Percentiles rank a stretch among this genome's conserved stretches.
phyloP scores from a whole-genome alignment of 495 filamentous ascomycete species.

The Chaetomium tenue region DNA sequence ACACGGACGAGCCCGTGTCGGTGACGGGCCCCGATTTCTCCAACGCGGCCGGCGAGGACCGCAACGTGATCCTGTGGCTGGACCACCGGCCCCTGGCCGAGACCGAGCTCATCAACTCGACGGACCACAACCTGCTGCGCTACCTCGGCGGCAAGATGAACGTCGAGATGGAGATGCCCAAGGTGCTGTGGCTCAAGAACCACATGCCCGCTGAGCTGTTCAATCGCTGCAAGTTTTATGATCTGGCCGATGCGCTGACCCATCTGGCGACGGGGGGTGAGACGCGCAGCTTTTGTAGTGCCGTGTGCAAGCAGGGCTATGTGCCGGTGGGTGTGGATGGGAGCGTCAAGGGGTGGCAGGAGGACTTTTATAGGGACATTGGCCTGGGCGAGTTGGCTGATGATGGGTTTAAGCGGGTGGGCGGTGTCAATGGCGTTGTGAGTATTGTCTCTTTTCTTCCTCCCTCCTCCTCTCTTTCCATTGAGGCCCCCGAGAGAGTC shows the following conservation, averaged over 20 bases:
- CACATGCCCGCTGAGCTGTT: conserved; percentile 94
- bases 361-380: conserved; percentile 82
- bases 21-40: conserved; percentile 85
- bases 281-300: conserved; percentile 86
- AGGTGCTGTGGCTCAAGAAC: conserved; percentile 96
- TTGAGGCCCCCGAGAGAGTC: background rate
- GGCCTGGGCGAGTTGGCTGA: conserved; percentile 77
- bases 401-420: conserved; percentile 86
- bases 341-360: conserved; percentile 97
- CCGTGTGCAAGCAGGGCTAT: conserved; percentile 93
- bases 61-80: conserved; percentile 89
- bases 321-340: conserved; percentile 95
- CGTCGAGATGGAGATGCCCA: conserved; percentile 98
- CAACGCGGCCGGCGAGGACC: conserved; percentile 65
- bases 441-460: conserved; percentile 49
- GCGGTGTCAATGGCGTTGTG: conserved; percentile 91
- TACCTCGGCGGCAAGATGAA: conserved; percentile 98
- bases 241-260: conserved; percentile 88
- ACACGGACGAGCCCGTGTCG: conserved; percentile 84
- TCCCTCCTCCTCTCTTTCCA: background rate
- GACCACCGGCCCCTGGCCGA: conserved; percentile 89
- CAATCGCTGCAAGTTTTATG: conserved; percentile 91
- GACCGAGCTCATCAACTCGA: conserved; percentile 86
- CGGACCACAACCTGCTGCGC: conserved; percentile 84
- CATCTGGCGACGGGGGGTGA: conserved; percentile 95